A percentile compares a stretch with the other conserved stretches of the same genome.
Evolutionary conservation across 257 asterid species (phyloP).

Genomic region (Verbascum thapsus): DNA sequence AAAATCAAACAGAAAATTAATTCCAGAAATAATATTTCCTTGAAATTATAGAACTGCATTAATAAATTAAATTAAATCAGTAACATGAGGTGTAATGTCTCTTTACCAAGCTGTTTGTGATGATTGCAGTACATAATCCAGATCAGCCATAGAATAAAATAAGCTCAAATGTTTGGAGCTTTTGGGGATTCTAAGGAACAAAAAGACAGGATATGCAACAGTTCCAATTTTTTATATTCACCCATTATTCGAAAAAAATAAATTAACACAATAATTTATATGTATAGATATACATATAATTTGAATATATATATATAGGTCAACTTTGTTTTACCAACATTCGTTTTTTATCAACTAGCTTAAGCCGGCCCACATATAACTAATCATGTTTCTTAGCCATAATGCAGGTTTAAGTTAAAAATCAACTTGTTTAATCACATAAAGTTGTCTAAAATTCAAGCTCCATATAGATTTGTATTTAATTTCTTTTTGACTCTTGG

Average conservation of each 20-base stretch:
- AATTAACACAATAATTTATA: constrained; percentile 31
- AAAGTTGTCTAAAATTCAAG: neutral
- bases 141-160: constrained; percentile 37
- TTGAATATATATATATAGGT: constrained; percentile 18
- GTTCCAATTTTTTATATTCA: constrained; percentile 36
- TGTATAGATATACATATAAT: too few species aligned
- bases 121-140: constrained; percentile 21
- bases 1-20: neutral
- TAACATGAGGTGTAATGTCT: constrained; percentile 39
- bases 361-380: constrained; percentile 63
- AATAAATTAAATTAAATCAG: neutral
- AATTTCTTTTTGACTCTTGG: too few species aligned
- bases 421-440: neutral
- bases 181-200: constrained; percentile 39
- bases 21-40: neutral
- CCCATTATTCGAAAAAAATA: constrained; percentile 32
- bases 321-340: constrained; percentile 16
- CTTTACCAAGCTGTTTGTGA: constrained; percentile 28
- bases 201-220: constrained; percentile 45
- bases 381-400: constrained; percentile 52
- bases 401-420: constrained; percentile 23
- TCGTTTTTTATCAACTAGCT: constrained; percentile 25
- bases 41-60: neutral
- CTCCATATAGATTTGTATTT: too few species aligned
- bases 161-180: constrained; percentile 28